Conservation (phyloP, 805 yeast species). For the Kodamaea laetipori region DNA sequence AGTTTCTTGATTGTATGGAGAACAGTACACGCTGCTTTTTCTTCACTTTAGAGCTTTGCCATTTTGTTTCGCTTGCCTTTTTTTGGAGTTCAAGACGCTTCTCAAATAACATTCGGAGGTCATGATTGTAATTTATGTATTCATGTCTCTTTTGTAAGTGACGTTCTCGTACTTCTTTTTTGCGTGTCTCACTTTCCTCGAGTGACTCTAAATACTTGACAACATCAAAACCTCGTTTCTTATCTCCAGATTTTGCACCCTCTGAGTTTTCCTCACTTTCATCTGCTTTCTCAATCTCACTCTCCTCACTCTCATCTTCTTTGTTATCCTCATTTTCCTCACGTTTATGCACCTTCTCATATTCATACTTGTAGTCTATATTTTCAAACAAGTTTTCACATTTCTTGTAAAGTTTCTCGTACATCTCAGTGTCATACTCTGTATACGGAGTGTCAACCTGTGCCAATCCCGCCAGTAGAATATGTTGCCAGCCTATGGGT, state of each 20-base stretch:
- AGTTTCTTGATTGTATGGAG: background rate
- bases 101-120: slow-evolving; percentile 11
- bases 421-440: slow-evolving; percentile 12
- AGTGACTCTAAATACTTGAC: slow-evolving; percentile 5
- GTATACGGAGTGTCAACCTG: slow-evolving; percentile 17
- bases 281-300: background rate
- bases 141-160: slow-evolving; percentile 6
- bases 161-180: background rate
- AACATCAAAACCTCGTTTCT: slow-evolving; percentile 11
- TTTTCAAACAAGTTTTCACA: slow-evolving; percentile 31
- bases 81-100: slow-evolving; percentile 15
- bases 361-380: slow-evolving; percentile 29
- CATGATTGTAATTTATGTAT: slow-evolving; percentile 7
- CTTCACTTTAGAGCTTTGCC: slow-evolving; percentile 9
- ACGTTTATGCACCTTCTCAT: slow-evolving; percentile 10
- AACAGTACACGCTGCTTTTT: background rate
- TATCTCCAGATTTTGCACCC: slow-evolving; percentile 14
- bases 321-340: slow-evolving; percentile 10
- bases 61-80: slow-evolving; percentile 9
- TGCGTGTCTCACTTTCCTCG: background rate
- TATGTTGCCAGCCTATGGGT: slow-evolving; percentile 31
- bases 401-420: slow-evolving; percentile 21
- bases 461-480: slow-evolving; percentile 26
- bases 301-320: slow-evolving; percentile 9
- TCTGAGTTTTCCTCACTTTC: slow-evolving; percentile 11